phyloP scores from a whole-genome alignment of 192 early-diverging fungal genomes.

The Ambispora gerdemannii region DNA sequence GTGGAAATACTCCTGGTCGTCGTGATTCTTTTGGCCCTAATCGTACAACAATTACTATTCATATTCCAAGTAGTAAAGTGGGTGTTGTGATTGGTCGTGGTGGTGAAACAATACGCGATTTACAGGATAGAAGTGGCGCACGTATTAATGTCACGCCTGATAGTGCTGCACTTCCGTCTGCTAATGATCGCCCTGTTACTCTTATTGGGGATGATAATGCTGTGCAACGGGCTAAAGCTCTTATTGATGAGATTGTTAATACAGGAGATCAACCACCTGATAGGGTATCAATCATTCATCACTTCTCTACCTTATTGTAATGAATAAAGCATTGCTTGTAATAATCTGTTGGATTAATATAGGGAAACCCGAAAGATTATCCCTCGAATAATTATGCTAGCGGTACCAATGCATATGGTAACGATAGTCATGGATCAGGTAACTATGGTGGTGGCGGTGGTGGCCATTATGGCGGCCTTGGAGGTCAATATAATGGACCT shows the following conservation, averaged over 20 bases:
- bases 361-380: slow-evolving; percentile 19
- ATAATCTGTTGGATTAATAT: not conserved
- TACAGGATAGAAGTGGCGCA: slow-evolving; percentile 65
- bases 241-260: slow-evolving; percentile 75
- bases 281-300: slow-evolving; percentile 4
- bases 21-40: slow-evolving; percentile 34
- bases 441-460: slow-evolving; percentile 28
- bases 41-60: slow-evolving; percentile 46
- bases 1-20: slow-evolving; percentile 23
- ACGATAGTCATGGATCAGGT: slow-evolving; percentile 13
- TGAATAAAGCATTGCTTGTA: not conserved
- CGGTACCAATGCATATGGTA: slow-evolving; percentile 13
- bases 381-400: slow-evolving; percentile 4
- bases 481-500: slow-evolving; percentile 40
- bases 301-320: not conserved
- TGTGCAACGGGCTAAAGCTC: slow-evolving; percentile 62
- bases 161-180: slow-evolving; percentile 35
- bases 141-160: slow-evolving; percentile 70
- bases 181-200: slow-evolving; percentile 54
- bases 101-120: slow-evolving; percentile 72
- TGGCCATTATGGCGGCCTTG: slow-evolving; percentile 33
- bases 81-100: slow-evolving; percentile 81
- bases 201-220: slow-evolving; percentile 70
- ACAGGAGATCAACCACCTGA: slow-evolving; percentile 26
- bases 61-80: slow-evolving; percentile 66